Percentiles rank a stretch among this genome's conserved stretches.
phyloP scores from a whole-genome alignment of 1,284 basidiomycete genomes.

The Ceratobasidium sp. region DNA sequence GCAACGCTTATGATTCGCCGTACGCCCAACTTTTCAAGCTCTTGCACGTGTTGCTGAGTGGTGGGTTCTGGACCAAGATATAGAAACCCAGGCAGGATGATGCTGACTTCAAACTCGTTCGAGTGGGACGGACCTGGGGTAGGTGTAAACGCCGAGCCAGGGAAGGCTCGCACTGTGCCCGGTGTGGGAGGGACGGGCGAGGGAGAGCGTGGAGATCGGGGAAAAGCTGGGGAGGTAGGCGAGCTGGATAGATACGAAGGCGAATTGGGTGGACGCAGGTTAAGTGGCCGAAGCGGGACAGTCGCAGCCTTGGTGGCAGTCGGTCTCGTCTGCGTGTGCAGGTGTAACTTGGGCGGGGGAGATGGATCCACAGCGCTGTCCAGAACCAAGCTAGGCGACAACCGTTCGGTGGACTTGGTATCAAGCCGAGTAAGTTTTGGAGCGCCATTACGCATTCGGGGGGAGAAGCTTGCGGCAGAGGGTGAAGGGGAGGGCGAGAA shows the following conservation, averaged over 20 bases:
- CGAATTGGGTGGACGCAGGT: conserved; percentile 69
- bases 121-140: conserved; percentile 60
- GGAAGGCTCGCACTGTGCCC: conserved; percentile 67
- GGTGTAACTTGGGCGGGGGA: conserved; percentile 54
- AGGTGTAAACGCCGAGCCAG: conserved; percentile 60
- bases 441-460: conserved; percentile 48
- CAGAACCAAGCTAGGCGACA: conserved; percentile 64
- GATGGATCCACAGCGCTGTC: conserved; percentile 67
- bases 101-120: conserved; percentile 79
- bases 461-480: conserved; percentile 37
- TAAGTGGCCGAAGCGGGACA: conserved; percentile 62
- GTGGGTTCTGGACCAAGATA: conserved; percentile 93
- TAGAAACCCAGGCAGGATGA: conserved; percentile 89
- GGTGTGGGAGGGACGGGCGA: conserved; percentile 62
- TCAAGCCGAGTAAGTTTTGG: conserved; percentile 70
- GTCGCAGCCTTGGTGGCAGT: conserved; percentile 50
- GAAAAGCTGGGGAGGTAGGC: conserved; percentile 48
- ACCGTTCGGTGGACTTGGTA: conserved; percentile 65
- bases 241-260: conserved; percentile 65
- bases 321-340: conserved; percentile 19
- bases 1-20: conserved; percentile 92
- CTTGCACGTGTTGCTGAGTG: conserved; percentile 73
- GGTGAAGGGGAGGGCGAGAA: conserved; percentile 71
- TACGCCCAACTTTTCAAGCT: conserved; percentile 80
- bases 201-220: conserved; percentile 50